Evolutionary conservation across 441 rosid genomes (phyloP).

Genomic region (Arabidopsis hybrid): DNA sequence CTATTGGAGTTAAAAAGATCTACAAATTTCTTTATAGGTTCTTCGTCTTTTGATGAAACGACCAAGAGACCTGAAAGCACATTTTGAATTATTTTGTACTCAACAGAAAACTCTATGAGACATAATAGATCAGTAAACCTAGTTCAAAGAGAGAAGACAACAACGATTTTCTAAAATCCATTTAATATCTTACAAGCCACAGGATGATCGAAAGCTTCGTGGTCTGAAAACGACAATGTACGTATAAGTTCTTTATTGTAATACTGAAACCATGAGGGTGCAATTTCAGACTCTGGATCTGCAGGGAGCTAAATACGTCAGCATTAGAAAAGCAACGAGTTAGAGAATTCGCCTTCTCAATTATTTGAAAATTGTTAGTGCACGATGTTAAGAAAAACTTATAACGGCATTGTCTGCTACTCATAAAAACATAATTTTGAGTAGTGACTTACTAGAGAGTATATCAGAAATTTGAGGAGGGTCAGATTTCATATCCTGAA

Average conservation of each 20-base stretch:
- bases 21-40: slow-evolving; percentile 79
- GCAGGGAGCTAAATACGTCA: slow-evolving; percentile 42
- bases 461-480: slow-evolving; percentile 63
- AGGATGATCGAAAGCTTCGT: slow-evolving; percentile 98
- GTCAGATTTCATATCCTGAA: slow-evolving; percentile 61
- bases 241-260: slow-evolving; percentile 82
- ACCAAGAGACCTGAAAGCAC: slow-evolving; percentile 84
- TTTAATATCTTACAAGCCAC: slow-evolving; percentile 84
- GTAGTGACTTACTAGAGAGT: slow-evolving; percentile 64
- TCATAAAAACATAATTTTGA: slow-evolving; percentile 4
- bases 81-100: slow-evolving; percentile 21
- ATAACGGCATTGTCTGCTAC: neutral
- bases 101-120: slow-evolving; percentile 35
- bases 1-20: slow-evolving; percentile 86
- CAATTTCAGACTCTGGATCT: slow-evolving; percentile 79
- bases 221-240: slow-evolving; percentile 83
- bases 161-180: slow-evolving; percentile 34
- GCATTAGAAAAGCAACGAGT: slow-evolving; percentile 34
- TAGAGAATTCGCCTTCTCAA: neutral
- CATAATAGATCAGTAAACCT: slow-evolving; percentile 8
- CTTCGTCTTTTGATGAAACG: slow-evolving; percentile 94
- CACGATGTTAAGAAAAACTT: neutral
- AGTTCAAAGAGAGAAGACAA: slow-evolving; percentile 24
- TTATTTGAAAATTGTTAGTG: neutral
- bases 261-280: slow-evolving; percentile 90